Conservation (phyloP, 768 basidiomycete species). For the Mycena pura region DNA sequence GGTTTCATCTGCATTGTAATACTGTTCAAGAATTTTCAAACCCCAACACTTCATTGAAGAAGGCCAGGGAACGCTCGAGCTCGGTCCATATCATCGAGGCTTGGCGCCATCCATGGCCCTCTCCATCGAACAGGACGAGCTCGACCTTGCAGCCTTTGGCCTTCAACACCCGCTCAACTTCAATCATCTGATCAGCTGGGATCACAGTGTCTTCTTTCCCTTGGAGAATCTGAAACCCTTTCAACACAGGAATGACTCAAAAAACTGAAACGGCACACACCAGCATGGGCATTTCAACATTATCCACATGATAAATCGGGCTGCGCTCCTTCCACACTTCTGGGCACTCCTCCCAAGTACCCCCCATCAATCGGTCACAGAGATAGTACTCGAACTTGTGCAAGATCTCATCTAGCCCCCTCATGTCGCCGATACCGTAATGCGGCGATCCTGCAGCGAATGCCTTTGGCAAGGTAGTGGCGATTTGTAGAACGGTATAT, state of each 20-base stretch:
- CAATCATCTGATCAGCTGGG: constrained; percentile 55
- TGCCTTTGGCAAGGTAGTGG: constrained; percentile 38
- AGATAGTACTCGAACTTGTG: constrained; percentile 62
- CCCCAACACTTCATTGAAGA: constrained; percentile 43
- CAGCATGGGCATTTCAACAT: constrained; percentile 57
- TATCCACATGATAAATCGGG: constrained; percentile 55
- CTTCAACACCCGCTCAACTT: constrained; percentile 47
- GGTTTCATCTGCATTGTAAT: too few species aligned
- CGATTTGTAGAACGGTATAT: constrained; percentile 54
- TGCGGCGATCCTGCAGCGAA: constrained; percentile 55
- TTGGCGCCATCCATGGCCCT: constrained; percentile 55
- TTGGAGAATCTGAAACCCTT: constrained; percentile 55
- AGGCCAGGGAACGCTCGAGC: constrained; percentile 45
- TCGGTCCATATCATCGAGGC: constrained; percentile 47
- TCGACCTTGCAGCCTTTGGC: constrained; percentile 49
- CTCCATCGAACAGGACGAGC: constrained; percentile 53
- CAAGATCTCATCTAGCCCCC: constrained; percentile 52
- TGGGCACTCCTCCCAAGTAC: constrained; percentile 51
- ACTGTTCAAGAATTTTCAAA: too few species aligned
- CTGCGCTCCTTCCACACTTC: constrained; percentile 58
- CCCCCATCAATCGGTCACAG: constrained; percentile 57
- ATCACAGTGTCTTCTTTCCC: constrained; percentile 56
- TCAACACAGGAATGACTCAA: background rate
- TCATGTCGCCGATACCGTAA: constrained; percentile 61
- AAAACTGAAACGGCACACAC: constrained; percentile 36